Conservation (phyloP, 139 green algal genomes). For the Nannochloris sp. region DNA sequence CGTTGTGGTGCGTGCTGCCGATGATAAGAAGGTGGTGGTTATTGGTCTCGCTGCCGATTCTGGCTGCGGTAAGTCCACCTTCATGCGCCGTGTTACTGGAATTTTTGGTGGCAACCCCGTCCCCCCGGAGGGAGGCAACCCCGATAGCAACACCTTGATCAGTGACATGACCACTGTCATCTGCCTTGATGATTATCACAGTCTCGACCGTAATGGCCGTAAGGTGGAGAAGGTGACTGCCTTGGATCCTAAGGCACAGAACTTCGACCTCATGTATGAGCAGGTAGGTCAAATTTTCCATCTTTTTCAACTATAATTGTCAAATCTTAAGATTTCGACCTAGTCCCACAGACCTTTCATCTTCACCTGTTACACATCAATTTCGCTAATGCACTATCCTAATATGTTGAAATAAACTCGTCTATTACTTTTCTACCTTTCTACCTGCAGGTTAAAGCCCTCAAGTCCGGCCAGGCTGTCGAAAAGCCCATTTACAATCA, state of each 20-base stretch:
- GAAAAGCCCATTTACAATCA: conserved; percentile 99
- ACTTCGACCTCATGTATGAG: conserved; percentile 99
- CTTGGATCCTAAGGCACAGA: conserved; percentile 87
- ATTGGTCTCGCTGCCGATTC: conserved; percentile 97
- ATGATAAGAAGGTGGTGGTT: conserved; percentile 62
- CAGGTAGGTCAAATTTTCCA: conserved; percentile 36
- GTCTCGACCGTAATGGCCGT: conserved; percentile 87
- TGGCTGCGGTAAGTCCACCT: conserved; percentile 99
- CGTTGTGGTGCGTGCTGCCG: conserved; percentile 19
- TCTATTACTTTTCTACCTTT: background rate
- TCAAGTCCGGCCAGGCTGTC: conserved; percentile 96
- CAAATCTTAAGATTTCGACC: too few species aligned
- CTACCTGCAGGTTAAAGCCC: conserved; percentile 72
- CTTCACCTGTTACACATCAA: background rate
- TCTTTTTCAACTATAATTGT: too few species aligned
- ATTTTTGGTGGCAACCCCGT: conserved; percentile 91
- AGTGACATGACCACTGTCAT: conserved; percentile 98
- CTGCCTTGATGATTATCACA: conserved; percentile 99
- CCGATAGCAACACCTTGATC: conserved; percentile 98
- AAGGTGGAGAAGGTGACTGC: conserved; percentile 84
- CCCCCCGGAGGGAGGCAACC: conserved; percentile 88
- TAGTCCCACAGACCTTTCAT: background rate
- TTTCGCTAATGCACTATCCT: background rate
- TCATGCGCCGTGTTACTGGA: conserved; percentile 98
- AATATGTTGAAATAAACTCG: too few species aligned